Evolutionary conservation across 176 grass and related monocot genomes (phyloP).

Genomic region (Avena sativa): DNA sequence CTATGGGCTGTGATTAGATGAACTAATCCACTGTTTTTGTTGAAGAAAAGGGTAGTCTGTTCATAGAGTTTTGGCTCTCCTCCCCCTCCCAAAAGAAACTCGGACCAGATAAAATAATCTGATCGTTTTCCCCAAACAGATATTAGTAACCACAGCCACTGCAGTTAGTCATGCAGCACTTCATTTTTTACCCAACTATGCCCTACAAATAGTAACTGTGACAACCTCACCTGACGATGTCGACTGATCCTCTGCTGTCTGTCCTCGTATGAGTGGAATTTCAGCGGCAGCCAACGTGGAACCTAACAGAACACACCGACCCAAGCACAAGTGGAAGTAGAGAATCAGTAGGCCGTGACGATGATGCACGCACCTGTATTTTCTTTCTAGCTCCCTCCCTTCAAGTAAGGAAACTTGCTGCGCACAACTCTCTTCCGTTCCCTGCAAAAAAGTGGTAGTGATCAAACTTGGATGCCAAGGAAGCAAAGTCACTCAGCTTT

Average conservation of each 20-base stretch:
- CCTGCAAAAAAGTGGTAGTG: neutral
- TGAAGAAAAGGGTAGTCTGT: too few species aligned
- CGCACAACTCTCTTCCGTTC: neutral
- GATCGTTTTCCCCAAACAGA: neutral
- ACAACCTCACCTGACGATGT: neutral
- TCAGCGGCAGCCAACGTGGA: neutral
- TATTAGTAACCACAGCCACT: neutral
- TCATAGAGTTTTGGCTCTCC: neutral
- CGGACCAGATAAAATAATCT: neutral
- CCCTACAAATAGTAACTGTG: neutral
- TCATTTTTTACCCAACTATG: neutral
- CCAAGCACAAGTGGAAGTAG: neutral
- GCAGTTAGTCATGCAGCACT: neutral
- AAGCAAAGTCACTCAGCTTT: neutral
- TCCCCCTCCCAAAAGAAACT: neutral
- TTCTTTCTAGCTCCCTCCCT: neutral
- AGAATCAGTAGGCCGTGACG: neutral
- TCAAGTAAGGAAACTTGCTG: neutral
- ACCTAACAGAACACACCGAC: neutral
- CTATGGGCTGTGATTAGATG: neutral
- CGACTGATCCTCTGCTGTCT: neutral
- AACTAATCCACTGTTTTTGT: neutral
- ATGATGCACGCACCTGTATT: neutral
- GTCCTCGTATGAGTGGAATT: too few species aligned
- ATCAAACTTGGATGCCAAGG: conserved; percentile 19